Base-by-base conservation (phyloP, 441 rosid genomes). In the Euphorbia schlechtendalii region DNA sequence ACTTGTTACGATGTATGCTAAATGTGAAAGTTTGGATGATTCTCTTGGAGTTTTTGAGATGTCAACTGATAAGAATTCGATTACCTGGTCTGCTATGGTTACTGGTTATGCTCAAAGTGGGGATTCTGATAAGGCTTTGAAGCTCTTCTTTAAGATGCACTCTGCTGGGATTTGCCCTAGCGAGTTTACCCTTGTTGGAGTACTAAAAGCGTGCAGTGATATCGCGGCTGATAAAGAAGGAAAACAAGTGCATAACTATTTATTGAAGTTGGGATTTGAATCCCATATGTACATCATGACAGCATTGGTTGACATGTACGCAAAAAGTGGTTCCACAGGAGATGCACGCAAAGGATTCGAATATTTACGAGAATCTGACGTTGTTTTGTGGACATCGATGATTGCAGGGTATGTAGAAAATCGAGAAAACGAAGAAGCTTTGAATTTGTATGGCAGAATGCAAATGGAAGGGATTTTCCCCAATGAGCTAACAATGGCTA, bases 231-330 rank as follows among this genome's bases (percentile, higher is more conserved):
- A 76, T 24, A 77, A 69, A 64, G 88, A 77, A 80, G 96, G 96
- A 68, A 83, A 78, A 71, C 98, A 89, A 75, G 74, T 80, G 60
- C 96, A 92, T 69, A 74, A 68, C 56, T 84, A 75, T 72, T 70
- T 80, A 55, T 60, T 89, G 56, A 89, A 87, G 74, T 66, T 84
- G 76, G 96, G 93, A 66, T 87, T 74, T 22, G 96, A 78, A 67
- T 78, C 73, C 40, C 95, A 92, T 66, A 73, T 89, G 43, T 87
- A 77, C 64, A 79, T 90, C 15, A 63, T 72, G 25, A 84, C 95
- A 0, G 91, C 96, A 70, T 76, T 89, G 80, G 91, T 86, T 76
- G 93, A 92, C 77, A 87, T 92, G 96, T 87, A 89, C 69, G 95
- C 89, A n/a, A 92, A 89, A 76, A 83, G 83, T 17, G 84, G 89